Base-by-base conservation (phyloP, 192 early-diverging fungal genomes). In the Irineochytrium annulatum region DNA sequence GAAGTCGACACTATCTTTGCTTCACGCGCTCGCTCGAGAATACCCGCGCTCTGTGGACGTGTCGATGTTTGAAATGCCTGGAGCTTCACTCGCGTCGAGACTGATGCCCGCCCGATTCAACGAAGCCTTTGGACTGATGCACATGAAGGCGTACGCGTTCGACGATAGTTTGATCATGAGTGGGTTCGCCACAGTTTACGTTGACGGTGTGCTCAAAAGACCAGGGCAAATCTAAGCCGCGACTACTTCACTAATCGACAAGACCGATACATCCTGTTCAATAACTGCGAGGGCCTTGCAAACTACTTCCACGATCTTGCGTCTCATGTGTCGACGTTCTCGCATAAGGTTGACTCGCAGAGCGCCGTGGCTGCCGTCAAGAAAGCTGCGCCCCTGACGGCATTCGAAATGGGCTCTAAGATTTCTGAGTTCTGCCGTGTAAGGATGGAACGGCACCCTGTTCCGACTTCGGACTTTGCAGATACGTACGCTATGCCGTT, bases 161-260 rank as follows among this genome's bases (percentile, higher is more conserved):
- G 95, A 98, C 68, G 82, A 95, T 62, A 68, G 77, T 19, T 71
- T 90, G 27, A 80, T 93, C 37, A 76, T 98, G 46, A 88, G 83
- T 49, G 90, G 88, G 87, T 89, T 77, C 61, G 6, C 37, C 8
- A 41, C 70, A 58, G 6, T 17, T 34, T 17, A 41, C 14, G 41
- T 34, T 52, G 11, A 44, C 11, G 52, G 19, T n/a, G 22, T 8
- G 35, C 19, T 45, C 41, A 51, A 41, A 43, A 75, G 1, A 71
- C 63, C 72, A 93, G 95, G 0, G 97, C 94, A 5, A 97, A 97
- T 60, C 76, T 97, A 55, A 93, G 85, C 69, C 79, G 76, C 16
- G 94, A 99, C 64, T 99, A 99, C 69, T 99, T 99, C 77, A 86
- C 82, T 16, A 84, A 91, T 74, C 81, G 96, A 5, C 97, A 99